A percentile compares a stretch with the other conserved stretches of the same genome.
Conservation (phyloP, 2,329 filamentous ascomycete genomes). For the Ascochyta rabiei region DNA sequence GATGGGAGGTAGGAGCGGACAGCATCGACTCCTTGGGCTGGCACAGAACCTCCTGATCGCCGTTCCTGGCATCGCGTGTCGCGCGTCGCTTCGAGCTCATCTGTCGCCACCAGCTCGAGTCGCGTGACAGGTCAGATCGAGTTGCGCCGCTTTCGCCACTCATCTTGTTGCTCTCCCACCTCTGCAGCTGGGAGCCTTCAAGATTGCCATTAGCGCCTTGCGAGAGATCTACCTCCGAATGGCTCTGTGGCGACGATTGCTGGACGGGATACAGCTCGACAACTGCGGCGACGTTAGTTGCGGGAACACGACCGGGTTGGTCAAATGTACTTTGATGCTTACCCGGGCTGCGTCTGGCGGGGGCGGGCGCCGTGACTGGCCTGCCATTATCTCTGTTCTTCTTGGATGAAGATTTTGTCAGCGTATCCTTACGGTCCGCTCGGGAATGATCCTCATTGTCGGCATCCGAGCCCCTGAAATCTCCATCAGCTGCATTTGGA, state of each 20-base stretch:
- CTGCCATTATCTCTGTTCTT: conserved; percentile 33
- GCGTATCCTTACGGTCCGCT: conserved; percentile 39
- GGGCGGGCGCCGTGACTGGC: conserved; percentile 46
- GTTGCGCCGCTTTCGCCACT: conserved; percentile 40
- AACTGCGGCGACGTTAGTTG: conserved; percentile 22
- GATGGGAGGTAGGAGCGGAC: conserved; percentile 29
- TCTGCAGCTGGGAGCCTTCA: conserved; percentile 38
- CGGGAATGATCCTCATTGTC: conserved; percentile 24
- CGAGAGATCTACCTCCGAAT: conserved; percentile 43
- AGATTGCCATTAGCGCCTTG: conserved; percentile 41
- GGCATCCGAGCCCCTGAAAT: conserved; percentile 22
- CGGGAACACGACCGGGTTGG: neutral
- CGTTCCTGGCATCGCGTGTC: conserved; percentile 37
- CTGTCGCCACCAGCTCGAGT: conserved; percentile 45
- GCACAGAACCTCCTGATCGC: conserved; percentile 31
- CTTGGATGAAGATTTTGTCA: conserved; percentile 32
- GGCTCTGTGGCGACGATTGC: conserved; percentile 40
- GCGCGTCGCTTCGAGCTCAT: conserved; percentile 38
- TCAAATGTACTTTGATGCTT: conserved; percentile 26
- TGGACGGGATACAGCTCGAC: conserved; percentile 39
- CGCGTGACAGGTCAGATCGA: conserved; percentile 39
- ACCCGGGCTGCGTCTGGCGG: conserved; percentile 43
- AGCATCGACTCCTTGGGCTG: conserved; percentile 36
- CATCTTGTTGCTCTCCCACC: conserved; percentile 42
- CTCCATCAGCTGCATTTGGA: conserved; percentile 35